Percentiles rank a stretch among this genome's conserved stretches.
phyloP scores from a whole-genome alignment of 1,139 yeast species.

The Sugiyamaella novakii region DNA sequence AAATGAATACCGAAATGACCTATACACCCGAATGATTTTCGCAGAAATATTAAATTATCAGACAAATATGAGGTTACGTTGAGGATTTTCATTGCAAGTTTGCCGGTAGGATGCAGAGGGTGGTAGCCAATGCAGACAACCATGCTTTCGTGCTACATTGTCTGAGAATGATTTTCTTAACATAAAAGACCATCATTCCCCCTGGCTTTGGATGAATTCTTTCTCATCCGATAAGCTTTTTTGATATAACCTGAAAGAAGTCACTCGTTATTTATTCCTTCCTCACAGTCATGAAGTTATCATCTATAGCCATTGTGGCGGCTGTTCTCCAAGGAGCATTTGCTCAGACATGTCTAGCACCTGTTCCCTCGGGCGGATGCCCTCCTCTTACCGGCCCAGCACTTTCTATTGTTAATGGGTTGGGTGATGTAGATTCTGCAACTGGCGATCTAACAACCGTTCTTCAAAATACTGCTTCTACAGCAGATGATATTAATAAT shows the following conservation, averaged over 20 bases:
- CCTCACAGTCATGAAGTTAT: conserved; percentile 10
- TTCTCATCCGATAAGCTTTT: conserved; percentile 1
- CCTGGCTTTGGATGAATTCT: conserved; percentile 1
- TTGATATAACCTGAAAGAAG: too few species aligned
- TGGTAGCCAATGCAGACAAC: too few species aligned
- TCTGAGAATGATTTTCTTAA: not conserved
- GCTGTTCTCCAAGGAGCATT: conserved; percentile 5
- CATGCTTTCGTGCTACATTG: too few species aligned
- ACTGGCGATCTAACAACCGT: conserved; percentile 3
- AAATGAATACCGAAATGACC: too few species aligned
- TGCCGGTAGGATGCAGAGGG: too few species aligned
- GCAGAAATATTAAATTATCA: too few species aligned
- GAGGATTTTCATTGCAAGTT: too few species aligned
- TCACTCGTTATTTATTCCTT: conserved; percentile 2
- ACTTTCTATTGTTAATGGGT: conserved; percentile 23
- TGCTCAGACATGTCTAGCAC: conserved; percentile 1
- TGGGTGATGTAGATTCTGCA: conserved; percentile 11
- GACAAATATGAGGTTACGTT: too few species aligned
- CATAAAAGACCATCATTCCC: conserved; percentile 2
- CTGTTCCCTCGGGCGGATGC: conserved; percentile 18
- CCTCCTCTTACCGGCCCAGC: conserved; percentile 17
- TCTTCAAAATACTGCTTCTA: not conserved
- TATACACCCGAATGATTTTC: too few species aligned
- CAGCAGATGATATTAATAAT: not conserved
- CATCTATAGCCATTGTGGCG: conserved; percentile 12